Conservation (phyloP, 345 rosid genomes). For the Lenwebbia sp. region DNA sequence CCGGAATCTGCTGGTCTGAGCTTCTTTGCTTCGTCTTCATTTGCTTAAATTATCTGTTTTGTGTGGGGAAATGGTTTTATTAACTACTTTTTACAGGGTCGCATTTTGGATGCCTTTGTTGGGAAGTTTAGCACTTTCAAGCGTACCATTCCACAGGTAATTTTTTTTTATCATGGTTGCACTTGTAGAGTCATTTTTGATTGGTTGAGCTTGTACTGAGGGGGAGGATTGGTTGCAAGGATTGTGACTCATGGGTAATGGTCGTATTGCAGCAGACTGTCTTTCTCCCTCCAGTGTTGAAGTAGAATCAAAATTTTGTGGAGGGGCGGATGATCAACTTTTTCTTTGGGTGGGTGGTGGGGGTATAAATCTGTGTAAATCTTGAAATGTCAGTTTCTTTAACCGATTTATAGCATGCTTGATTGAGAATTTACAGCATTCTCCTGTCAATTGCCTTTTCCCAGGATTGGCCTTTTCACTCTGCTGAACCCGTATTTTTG, state of each 20-base stretch:
- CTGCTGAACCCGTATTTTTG: neutral
- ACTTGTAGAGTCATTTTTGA: neutral
- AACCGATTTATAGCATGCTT: neutral
- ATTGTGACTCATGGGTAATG: neutral
- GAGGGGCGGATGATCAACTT: neutral
- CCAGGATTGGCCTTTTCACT: neutral
- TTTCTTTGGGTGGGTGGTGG: neutral
- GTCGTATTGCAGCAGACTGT: neutral
- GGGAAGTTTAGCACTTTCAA: constrained; percentile 97
- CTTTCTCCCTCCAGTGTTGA: neutral
- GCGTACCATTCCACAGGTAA: constrained; percentile 97
- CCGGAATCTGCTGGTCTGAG: constrained; percentile 71
- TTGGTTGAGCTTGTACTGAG: neutral
- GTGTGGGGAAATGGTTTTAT: constrained; percentile 1
- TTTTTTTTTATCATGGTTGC: neutral
- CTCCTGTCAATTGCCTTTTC: neutral
- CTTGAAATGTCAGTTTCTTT: neutral
- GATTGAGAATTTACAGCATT: neutral
- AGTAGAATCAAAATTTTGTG: neutral
- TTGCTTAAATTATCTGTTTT: constrained; percentile 1
- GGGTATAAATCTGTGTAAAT: neutral
- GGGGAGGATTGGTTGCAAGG: neutral
- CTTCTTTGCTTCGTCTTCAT: constrained; percentile 1
- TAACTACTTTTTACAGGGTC: constrained; percentile 49
- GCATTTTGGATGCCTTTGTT: constrained; percentile 96